These are phyloP conservation scores for Boeremia lycopersici DNA, from an alignment of 2,329 filamentous ascomycete species.

Conservation along the genomic window DNA sequence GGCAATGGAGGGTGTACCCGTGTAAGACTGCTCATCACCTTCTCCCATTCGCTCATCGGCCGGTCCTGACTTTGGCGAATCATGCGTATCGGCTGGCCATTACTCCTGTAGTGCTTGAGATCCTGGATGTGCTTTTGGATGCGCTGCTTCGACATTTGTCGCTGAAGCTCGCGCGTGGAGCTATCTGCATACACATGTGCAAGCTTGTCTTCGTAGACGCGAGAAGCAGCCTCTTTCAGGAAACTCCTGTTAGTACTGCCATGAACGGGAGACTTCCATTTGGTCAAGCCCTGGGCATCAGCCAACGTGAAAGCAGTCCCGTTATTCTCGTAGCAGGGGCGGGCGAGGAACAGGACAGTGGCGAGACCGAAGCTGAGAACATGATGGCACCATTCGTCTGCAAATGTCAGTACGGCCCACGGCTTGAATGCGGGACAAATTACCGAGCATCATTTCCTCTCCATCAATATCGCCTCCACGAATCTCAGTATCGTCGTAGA, in stretches of 20 bases:
- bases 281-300: conserved; percentile 60
- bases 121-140: conserved; percentile 52
- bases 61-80: conserved; percentile 51
- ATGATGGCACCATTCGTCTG: conserved; percentile 67
- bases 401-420: conserved; percentile 19
- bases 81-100: conserved; percentile 40
- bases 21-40: conserved; percentile 40
- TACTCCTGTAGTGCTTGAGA: conserved; percentile 47
- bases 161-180: conserved; percentile 44
- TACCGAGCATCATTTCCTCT: conserved; percentile 61
- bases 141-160: conserved; percentile 50
- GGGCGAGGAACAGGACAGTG: conserved; percentile 59
- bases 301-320: conserved; percentile 59
- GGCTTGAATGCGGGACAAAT: conserved; percentile 10
- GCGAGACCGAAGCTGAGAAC: conserved; percentile 64
- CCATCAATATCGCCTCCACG: conserved; percentile 56
- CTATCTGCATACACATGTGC: conserved; percentile 43
- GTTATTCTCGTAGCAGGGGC: conserved; percentile 44
- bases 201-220: conserved; percentile 63
- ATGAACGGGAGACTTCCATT: conserved; percentile 58
- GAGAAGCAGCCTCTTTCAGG: conserved; percentile 65
- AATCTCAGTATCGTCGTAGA: conserved; percentile 59
- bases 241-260: conserved; percentile 61
- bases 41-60: conserved; percentile 48
- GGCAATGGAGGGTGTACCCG: conserved; percentile 26